phyloP scores from a whole-genome alignment of 306 rosid species.

The Ceratonia siliqua region DNA sequence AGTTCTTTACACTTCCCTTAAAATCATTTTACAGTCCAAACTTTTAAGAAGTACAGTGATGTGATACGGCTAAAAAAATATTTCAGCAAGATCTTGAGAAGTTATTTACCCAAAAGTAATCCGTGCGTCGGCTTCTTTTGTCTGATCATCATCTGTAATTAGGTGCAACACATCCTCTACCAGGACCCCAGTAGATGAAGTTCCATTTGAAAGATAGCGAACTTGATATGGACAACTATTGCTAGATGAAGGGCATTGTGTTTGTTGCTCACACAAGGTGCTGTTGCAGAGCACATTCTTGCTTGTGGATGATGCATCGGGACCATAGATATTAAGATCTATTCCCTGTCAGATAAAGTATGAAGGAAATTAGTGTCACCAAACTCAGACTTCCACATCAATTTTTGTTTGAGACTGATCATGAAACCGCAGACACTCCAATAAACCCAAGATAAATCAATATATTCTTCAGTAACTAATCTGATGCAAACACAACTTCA shows the following conservation, averaged over 20 bases:
- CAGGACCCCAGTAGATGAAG: conserved; percentile 72
- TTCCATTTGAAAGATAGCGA: conserved; percentile 55
- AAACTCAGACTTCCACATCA: conserved; percentile 25
- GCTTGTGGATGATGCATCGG: conserved; percentile 67
- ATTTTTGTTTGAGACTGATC: not conserved
- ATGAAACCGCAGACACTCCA: not conserved
- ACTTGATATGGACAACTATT: conserved; percentile 58
- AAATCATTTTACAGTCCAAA: too few species aligned
- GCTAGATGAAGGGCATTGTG: conserved; percentile 56
- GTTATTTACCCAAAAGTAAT: conserved; percentile 75
- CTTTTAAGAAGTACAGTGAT: too few species aligned
- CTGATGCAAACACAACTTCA: not conserved
- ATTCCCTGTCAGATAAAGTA: conserved; percentile 40
- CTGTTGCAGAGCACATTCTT: conserved; percentile 60
- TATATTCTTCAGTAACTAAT: conserved; percentile 10
- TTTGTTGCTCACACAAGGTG: conserved; percentile 49
- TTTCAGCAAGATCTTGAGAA: conserved; percentile 3
- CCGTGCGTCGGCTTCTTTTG: conserved; percentile 38
- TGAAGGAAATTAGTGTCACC: conserved; percentile 29
- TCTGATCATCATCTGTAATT: conserved; percentile 51
- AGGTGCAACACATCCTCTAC: conserved; percentile 87
- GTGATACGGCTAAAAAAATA: too few species aligned
- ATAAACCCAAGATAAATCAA: not conserved
- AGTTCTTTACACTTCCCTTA: too few species aligned
- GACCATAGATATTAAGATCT: conserved; percentile 63